A percentile compares a stretch with the other conserved stretches of the same genome.
Conservation (phyloP, 1,139 yeast genomes). For the Diutina neorugosa region DNA sequence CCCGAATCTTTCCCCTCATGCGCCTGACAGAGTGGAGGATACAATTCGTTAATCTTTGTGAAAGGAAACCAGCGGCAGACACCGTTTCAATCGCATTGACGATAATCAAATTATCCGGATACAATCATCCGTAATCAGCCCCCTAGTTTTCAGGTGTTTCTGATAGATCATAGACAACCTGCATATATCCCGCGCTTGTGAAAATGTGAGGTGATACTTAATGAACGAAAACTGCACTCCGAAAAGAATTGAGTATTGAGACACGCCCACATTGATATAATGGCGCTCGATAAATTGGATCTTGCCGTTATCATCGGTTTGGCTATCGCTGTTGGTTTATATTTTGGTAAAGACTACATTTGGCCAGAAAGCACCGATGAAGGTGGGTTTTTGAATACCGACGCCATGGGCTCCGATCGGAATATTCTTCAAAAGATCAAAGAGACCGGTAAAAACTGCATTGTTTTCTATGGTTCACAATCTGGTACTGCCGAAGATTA, state of each 20-base stretch:
- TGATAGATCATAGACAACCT: background rate
- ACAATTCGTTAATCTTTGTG: no score
- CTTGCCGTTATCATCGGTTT: constrained; percentile 55
- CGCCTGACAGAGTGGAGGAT: constrained; percentile 13
- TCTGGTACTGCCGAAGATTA: constrained; percentile 99
- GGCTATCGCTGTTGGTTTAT: constrained; percentile 50
- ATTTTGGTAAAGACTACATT: constrained; percentile 51
- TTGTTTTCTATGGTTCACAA: constrained; percentile 89
- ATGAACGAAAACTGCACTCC: background rate
- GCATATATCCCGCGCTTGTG: background rate
- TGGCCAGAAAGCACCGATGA: constrained; percentile 31
- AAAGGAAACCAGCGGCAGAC: no score
- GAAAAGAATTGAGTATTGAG: background rate
- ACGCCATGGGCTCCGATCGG: constrained; percentile 30
- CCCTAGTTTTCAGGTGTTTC: background rate
- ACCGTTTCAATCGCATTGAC: background rate
- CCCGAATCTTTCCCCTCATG: background rate
- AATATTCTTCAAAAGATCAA: constrained; percentile 55
- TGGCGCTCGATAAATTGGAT: constrained; percentile 60
- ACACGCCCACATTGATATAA: constrained; percentile 7
- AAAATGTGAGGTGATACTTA: background rate
- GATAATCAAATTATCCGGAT: background rate
- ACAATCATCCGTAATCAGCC: background rate
- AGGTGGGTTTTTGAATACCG: constrained; percentile 28
- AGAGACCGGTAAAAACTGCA: constrained; percentile 57